These are phyloP conservation scores for Boletus rubescentipes DNA, from an alignment of 768 basidiomycete genomes.

Conservation along the genomic window DNA sequence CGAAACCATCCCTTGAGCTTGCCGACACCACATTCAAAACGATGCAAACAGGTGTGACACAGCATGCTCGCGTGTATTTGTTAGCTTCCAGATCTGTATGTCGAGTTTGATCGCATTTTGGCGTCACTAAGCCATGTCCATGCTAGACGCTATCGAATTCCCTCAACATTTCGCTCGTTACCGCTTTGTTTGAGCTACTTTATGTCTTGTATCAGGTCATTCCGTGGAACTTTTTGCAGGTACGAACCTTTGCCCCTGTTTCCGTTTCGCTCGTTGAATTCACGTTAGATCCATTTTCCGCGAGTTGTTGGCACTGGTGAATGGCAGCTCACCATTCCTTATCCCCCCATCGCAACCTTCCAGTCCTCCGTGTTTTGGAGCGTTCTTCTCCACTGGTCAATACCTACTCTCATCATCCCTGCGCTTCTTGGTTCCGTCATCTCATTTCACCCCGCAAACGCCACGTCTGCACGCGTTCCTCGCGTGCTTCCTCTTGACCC, in stretches of 20 bases:
- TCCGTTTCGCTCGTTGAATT: conserved; percentile 1
- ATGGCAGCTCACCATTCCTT: conserved; percentile 37
- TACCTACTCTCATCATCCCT: conserved; percentile 63
- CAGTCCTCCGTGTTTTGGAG: conserved; percentile 49
- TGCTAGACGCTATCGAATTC: conserved; percentile 62
- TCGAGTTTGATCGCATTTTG: neutral
- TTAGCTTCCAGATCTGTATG: conserved; percentile 30
- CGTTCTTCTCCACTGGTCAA: conserved; percentile 58
- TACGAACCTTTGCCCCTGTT: conserved; percentile 22
- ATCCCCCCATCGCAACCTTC: conserved; percentile 49
- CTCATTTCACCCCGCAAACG: conserved; percentile 54
- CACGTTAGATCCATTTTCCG: conserved; percentile 17
- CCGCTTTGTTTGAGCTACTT: conserved; percentile 51
- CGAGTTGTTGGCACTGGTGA: conserved; percentile 3
- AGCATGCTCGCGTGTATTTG: conserved; percentile 20
- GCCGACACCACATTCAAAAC: conserved; percentile 22
- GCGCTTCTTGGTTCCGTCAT: conserved; percentile 55
- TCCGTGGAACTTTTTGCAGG: conserved; percentile 51
- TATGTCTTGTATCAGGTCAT: conserved; percentile 52
- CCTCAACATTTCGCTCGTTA: conserved; percentile 57
- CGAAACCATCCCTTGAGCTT: conserved; percentile 20
- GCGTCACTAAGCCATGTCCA: neutral
- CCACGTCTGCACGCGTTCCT: conserved; percentile 21
- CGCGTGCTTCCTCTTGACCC: conserved; percentile 48
- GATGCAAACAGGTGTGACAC: conserved; percentile 18